Evolutionary conservation across 345 rosid species (phyloP).

Genomic region (Camelina laxa): DNA sequence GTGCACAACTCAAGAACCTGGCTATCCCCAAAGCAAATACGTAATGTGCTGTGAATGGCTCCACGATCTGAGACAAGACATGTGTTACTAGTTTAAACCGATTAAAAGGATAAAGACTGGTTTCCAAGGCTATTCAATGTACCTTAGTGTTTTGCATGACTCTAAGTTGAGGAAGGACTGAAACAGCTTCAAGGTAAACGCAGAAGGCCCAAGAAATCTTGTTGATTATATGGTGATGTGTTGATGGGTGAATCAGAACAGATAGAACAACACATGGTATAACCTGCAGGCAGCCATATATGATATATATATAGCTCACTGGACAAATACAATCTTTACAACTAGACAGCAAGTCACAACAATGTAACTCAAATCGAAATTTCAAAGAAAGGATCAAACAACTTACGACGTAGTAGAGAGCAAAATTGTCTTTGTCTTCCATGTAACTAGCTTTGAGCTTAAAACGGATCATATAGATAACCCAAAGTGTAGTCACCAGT

Average conservation of each 20-base stretch:
- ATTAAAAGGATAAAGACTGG: neutral
- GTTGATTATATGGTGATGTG: constrained; percentile 65
- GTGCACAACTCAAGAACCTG: constrained; percentile 91
- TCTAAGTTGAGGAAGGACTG: constrained; percentile 84
- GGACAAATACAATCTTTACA: neutral
- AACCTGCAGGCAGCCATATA: constrained; percentile 51
- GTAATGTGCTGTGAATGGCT: constrained; percentile 95
- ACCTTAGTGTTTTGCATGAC: constrained; percentile 98
- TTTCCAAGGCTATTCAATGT: neutral
- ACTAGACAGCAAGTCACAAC: neutral
- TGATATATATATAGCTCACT: neutral
- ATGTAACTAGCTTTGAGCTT: constrained; percentile 79
- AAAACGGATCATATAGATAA: constrained; percentile 88
- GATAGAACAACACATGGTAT: constrained; percentile 75
- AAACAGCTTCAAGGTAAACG: constrained; percentile 91
- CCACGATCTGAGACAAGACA: constrained; percentile 65
- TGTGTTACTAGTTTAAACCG: neutral
- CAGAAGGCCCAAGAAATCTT: constrained; percentile 87
- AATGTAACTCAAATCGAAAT: neutral
- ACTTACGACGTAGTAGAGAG: constrained; percentile 74
- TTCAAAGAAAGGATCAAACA: constrained; percentile 6
- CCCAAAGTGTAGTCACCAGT: constrained; percentile 77
- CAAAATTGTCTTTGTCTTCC: constrained; percentile 91
- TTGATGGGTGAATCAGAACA: constrained; percentile 74
- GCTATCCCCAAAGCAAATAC: constrained; percentile 92